phyloP scores from a whole-genome alignment of 805 yeast species.

The Blastobotrys terrestris region DNA sequence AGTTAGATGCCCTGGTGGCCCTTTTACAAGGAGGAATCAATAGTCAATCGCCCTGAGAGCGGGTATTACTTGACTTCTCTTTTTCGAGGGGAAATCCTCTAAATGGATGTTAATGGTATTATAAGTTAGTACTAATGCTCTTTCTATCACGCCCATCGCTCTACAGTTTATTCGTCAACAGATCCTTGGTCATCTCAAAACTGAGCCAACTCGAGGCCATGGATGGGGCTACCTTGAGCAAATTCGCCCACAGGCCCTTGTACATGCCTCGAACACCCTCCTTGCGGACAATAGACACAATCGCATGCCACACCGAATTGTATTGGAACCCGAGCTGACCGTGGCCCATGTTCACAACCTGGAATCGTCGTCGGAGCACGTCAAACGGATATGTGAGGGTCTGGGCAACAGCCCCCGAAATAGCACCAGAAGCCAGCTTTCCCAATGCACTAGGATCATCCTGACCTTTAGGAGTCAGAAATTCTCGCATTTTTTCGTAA shows the following conservation, averaged over 20 bases:
- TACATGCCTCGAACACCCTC: constrained; percentile 82
- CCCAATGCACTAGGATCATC: constrained; percentile 40
- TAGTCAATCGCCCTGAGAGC: neutral
- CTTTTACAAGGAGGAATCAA: too few species aligned
- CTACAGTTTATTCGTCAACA: neutral
- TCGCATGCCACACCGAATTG: constrained; percentile 67
- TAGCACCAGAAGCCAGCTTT: constrained; percentile 73
- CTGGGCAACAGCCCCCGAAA: constrained; percentile 86
- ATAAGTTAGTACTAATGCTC: neutral
- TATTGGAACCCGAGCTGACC: constrained; percentile 77
- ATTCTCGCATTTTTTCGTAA: constrained; percentile 73
- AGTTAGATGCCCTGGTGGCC: too few species aligned
- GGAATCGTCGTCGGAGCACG: constrained; percentile 80
- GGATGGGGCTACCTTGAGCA: constrained; percentile 86
- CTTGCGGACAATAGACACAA: constrained; percentile 54
- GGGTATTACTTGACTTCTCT: too few species aligned
- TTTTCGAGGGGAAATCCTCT: neutral
- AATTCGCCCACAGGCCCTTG: constrained; percentile 57
- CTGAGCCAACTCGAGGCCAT: constrained; percentile 96
- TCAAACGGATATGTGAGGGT: constrained; percentile 89
- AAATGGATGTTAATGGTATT: neutral
- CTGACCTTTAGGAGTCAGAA: constrained; percentile 34
- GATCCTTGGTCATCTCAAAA: constrained; percentile 63
- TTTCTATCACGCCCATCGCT: neutral
- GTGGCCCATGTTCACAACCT: constrained; percentile 67